Base-by-base conservation (phyloP, 1,284 basidiomycete species). In the Tilletiopsis washingtonensis region DNA sequence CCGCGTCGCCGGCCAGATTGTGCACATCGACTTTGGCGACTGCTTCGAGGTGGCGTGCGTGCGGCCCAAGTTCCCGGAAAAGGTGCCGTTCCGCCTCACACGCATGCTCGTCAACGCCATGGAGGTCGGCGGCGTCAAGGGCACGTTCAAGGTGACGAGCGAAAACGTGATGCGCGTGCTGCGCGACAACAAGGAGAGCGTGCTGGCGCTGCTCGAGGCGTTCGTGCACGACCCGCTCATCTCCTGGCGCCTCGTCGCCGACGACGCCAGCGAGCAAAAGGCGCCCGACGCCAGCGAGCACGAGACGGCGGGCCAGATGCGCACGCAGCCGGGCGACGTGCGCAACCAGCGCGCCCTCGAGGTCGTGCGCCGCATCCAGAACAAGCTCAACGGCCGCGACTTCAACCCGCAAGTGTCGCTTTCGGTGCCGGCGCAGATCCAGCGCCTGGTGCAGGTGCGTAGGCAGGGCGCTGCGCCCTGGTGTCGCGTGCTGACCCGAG, bases 101-200 rank as follows among this genome's bases (percentile, higher is more conserved):
- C 81, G 94, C 60, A 98, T 99, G 94, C 80, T 99, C 52, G 94
- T 91, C 25, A 90, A 96, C 74, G 94, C 94, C 2, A 98, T 99
- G 94, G 94, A 99, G 81, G 89, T 89, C 56, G 72, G 80, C 57
- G 94, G 94, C 17, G 93, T 98, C 62, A 89, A 96, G 70, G 94
- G 94, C 34, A 94, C 90, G 65, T 99, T 93, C 81, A 83, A 88
- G 67, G 85, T 86, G 62, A 93, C 89, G 9, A 94, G 90, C 77
- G 91, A 97, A 73, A 93, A 93, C 63, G 90, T 90, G 34, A 98
- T 99, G 94, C 81, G 83, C 54, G 94, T 99, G 5, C 76, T 98
- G 54, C 84, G 94, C 27, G 89, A 88, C 54, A 98, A 98, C 78
- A 91, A 93, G 75, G 94, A 98, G 75, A 93, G 89, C 15, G 80